Conservation (phyloP, 768 basidiomycete species). For the Russula sp. region DNA sequence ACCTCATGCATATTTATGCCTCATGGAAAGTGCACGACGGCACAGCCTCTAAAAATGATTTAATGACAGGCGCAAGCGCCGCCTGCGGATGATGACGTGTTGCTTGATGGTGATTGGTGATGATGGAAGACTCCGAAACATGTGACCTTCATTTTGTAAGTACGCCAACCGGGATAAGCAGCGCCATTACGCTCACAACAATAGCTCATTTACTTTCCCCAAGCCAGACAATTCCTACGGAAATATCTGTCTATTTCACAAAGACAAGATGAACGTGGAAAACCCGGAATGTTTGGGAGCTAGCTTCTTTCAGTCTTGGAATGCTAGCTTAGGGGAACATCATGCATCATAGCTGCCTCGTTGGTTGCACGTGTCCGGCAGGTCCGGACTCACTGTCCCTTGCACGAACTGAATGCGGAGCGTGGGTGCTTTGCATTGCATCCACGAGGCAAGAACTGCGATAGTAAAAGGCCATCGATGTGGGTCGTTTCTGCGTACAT, state of each 20-base stretch:
- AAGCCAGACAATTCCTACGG: background rate
- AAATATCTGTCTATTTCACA: background rate
- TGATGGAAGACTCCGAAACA: background rate
- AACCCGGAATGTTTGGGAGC: background rate
- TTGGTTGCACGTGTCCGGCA: conserved; percentile 21
- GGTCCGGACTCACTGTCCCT: background rate
- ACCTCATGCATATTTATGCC: conserved; percentile 1
- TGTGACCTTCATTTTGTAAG: conserved; percentile 15
- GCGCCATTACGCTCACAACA: background rate
- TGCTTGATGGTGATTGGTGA: background rate
- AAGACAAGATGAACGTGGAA: background rate
- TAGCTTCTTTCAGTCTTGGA: conserved; percentile 11
- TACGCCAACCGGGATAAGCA: background rate
- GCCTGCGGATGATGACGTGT: conserved; percentile 13
- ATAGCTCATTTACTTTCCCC: background rate
- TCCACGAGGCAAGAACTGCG: conserved; percentile 27
- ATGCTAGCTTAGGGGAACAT: background rate
- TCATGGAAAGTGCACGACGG: conserved; percentile 28
- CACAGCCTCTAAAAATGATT: conserved; percentile 22
- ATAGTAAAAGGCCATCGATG: conserved; percentile 30
- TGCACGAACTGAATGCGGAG: conserved; percentile 7
- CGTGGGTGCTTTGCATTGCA: conserved; percentile 22
- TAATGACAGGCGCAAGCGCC: conserved; percentile 13
- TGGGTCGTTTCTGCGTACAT: conserved; percentile 15
- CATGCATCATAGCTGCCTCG: conserved; percentile 15